Evolutionary conservation across 1,284 basidiomycete species (phyloP), one percentile per base, ranked within the genome.

Genomic region (Malassezia obtusa): DNA sequence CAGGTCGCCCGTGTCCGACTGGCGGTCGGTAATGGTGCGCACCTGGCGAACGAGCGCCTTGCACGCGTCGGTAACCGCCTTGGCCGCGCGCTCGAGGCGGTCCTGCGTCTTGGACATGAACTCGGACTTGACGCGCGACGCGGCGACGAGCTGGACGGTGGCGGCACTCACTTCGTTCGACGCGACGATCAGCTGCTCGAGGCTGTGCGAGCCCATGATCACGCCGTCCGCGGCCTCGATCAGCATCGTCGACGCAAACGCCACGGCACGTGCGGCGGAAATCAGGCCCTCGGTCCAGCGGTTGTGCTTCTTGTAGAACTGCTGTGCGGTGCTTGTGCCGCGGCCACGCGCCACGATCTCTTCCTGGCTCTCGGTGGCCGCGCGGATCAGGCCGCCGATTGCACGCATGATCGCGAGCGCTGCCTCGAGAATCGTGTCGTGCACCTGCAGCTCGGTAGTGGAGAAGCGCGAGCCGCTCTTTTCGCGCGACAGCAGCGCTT

Each of bases 281-380:
- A 98, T 92, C 61, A 99, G 84, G 63, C 94, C 94, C 76, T 99
- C 94, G 17, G 94, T 98, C 94, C 94, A 99, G 59, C 94, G 83
- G 77, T 98, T 96, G 83, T 99, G 95, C 60, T 87, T 84, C 79
- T 99, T 99, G 82, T 96, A 98, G 81, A 99, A 99, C 71, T 96
- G 92, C 76, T 94, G 89, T 51, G 72, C 73, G 22, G 89, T 83
- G 74, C 84, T 89, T 11, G 88, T 85, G 5, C 92, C 92, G 75
- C 84, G 87, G 59, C 94, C 94, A 76, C 92, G 85, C 4, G 86
- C 84, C 43, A 98, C 94, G 59, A 98, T 99, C 77, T 99, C 94
- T 74, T 95, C 84, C 76, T 99, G 94, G 41, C 87, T 91, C 45
- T 92, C 92, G 1, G 92, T 95, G 4, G 94, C 91, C 5, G 92